Evolutionary conservation across 352 stramenopile species (phyloP), one percentile per base, ranked within the genome.

Genomic region (Phytopythium litorale): DNA sequence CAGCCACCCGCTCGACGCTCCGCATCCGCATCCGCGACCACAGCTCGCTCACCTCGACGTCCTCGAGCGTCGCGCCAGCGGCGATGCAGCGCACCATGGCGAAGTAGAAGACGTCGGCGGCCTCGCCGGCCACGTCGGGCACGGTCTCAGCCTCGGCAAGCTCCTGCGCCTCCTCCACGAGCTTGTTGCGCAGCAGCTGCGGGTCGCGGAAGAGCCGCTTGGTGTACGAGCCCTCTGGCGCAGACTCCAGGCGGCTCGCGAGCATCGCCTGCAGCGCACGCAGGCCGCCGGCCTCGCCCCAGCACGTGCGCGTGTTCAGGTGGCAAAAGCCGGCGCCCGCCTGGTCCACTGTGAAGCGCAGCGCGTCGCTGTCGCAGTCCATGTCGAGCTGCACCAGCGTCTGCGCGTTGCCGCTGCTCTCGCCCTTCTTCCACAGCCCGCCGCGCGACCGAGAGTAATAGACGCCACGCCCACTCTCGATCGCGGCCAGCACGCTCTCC

Each of bases 61-160:
- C 94, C 56, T 96, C 84, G 45, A 98, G 86, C 58, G 86, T 96
- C 40, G 93, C 96, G 23, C 93, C 92, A 38, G 91, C 94, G 42
- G 94, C 94, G 8, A 92, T 81, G 45, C 92, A 97, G 55, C 89
- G 87, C 49, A 96, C 89, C 84, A 99, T 97, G 21, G 94, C 92
- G 75, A 99, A 99, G 70, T 99, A 99, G 66, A 98, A 76, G 18
- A 99, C 90, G 78, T 99, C 96, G 7, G 95, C 96, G 9, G 97
- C 84, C 73, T 99, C 96, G 38, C 90, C 92, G 9, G 95, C 94
- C 0, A 98, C 92, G 64, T 98, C 86, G 19, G 89, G 58, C 35
- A 81, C 72, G 5, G 70, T 89, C 64, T 95, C 75, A 7, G 92
- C 91, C 66, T 98, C 92, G 4, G 88, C 81, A 19, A 98, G 83